Conservation (phyloP, 176 grass and related monocot species). For the Rhynchospora tenuis region DNA sequence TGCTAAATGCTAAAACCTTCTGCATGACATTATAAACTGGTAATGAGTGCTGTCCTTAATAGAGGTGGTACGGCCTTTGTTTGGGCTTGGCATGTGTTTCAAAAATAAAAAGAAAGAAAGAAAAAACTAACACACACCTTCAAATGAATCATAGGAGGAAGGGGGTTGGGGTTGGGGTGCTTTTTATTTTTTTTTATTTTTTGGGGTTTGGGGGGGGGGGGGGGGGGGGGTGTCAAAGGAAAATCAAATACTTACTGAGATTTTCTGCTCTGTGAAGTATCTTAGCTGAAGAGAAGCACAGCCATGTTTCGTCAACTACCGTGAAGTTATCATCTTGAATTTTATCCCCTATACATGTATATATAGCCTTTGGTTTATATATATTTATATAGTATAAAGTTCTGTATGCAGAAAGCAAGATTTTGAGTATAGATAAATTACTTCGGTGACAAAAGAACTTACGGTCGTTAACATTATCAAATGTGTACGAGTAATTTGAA, state of each 20-base stretch:
- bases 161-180: too few species aligned
- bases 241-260: neutral
- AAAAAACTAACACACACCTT: too few species aligned
- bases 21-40: too few species aligned
- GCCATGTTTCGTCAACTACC: neutral
- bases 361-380: neutral
- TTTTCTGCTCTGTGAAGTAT: conserved; percentile 19
- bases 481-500: neutral
- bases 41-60: too few species aligned
- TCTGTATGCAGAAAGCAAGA: neutral
- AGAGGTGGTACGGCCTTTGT: too few species aligned
- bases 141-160: too few species aligned
- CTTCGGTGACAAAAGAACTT: neutral
- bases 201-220: too few species aligned
- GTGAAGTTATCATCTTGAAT: conserved; percentile 18
- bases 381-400: too few species aligned
- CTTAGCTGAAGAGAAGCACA: conserved; percentile 22
- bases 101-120: too few species aligned
- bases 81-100: too few species aligned
- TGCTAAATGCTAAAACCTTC: too few species aligned
- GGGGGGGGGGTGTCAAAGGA: neutral
- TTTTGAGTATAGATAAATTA: neutral
- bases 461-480: neutral
- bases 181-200: neutral
- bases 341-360: conserved; percentile 4